Base-by-base conservation (phyloP, 2,329 filamentous ascomycete species). In the Phialophora macrospora region DNA sequence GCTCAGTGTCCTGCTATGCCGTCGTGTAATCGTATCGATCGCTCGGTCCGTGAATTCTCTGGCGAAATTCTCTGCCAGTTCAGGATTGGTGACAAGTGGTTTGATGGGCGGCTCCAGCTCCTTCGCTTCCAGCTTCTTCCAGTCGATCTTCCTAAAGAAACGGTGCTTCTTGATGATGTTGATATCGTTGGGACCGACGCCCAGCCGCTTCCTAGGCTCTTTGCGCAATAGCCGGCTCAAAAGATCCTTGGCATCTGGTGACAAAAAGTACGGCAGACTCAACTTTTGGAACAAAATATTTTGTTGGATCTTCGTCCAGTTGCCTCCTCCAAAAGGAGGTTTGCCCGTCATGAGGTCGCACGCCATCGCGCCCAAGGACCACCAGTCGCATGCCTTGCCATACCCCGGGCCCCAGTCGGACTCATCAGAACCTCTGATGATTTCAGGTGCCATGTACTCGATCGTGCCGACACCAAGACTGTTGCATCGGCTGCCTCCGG, bases 361-460 rank as follows among this genome's bases (percentile, higher is more conserved):
- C 38, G 92, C 93, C 54, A 99, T 85, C 2, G 94, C 93, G 41
- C 96, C 95, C 55, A 99, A 89, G 6, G 93, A 97, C 95, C 95
- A 99, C 94, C 94, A 99, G 80, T 99, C 95, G 20, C 97, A 96
- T 1, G 93, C 89, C 77, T 93, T 94, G 74, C 94, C 93, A 77
- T 99, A 99, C 3, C 72, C 72, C 7, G 70, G 70, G 22, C 71
- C 71, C 58, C 65, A 71, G 41, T 69, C 63, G 14, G 66, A 67
- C 26, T 68, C 64, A 71, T 91, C 89, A 70, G 91, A 88, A 67
- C 93, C 93, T 68, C 89, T 86, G 67, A 99, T 88, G 59, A 99
- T 91, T 79, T 99, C 95, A 0, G 95, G 95, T 0, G 95, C 96
- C 95, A 99, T 99, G 84, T 99, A 99, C 77, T 98, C 95, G 65